phyloP scores from a whole-genome alignment of 495 filamentous ascomycete genomes.

The Hypoxylon trugodes region DNA sequence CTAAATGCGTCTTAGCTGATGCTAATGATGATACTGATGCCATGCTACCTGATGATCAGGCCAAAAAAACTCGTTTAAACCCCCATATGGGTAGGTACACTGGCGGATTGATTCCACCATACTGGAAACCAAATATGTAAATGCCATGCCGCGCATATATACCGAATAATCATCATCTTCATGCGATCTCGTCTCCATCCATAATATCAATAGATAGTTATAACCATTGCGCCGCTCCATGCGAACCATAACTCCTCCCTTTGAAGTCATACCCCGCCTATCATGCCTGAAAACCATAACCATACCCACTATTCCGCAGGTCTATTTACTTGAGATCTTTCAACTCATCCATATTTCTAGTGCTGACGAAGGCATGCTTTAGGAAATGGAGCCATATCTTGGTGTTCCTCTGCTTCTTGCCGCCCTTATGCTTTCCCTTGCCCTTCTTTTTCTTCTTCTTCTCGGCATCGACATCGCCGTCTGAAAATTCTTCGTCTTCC shows the following conservation, averaged over 20 bases:
- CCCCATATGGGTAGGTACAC: slow-evolving; percentile 22
- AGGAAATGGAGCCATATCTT: slow-evolving; percentile 81
- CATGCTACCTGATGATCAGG: too few relatives aligned
- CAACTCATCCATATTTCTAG: slow-evolving; percentile 67
- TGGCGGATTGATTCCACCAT: background rate
- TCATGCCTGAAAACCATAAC: background rate
- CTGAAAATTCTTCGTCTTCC: slow-evolving; percentile 46
- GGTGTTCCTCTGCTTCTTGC: slow-evolving; percentile 59
- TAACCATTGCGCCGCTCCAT: slow-evolving; percentile 1
- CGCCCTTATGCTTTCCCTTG: slow-evolving; percentile 52
- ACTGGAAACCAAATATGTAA: slow-evolving; percentile 12
- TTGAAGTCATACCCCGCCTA: background rate
- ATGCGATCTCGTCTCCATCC: background rate
- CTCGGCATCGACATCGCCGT: slow-evolving; percentile 11
- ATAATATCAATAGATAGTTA: background rate
- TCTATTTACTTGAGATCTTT: slow-evolving; percentile 44
- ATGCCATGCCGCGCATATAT: slow-evolving; percentile 13
- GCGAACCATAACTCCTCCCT: background rate
- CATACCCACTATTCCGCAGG: background rate
- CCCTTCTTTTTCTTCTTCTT: slow-evolving; percentile 53
- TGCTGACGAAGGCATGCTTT: slow-evolving; percentile 80
- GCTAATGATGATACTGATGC: too few relatives aligned
- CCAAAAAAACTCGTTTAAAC: slow-evolving; percentile 6
- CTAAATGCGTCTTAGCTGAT: too few relatives aligned
- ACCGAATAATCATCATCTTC: background rate